Percentiles rank a stretch among this genome's conserved stretches.
Conservation (phyloP, 2,329 filamentous ascomycete genomes). For the Pseudocercospora cruenta region DNA sequence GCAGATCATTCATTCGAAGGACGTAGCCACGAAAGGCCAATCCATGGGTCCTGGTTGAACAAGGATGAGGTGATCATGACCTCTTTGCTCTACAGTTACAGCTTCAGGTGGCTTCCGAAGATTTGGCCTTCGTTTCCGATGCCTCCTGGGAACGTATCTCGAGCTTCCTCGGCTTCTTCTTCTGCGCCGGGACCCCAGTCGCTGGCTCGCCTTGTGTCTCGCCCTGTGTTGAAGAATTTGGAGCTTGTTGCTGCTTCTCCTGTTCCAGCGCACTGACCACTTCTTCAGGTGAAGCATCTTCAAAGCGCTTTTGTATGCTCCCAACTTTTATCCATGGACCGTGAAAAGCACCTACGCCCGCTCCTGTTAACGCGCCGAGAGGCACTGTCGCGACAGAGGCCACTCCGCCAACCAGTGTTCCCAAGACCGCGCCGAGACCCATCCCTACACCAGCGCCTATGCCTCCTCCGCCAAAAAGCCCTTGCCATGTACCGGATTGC, state of each 20-base stretch:
- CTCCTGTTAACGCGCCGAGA: conserved; percentile 35
- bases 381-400: conserved; percentile 1
- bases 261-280: conserved; percentile 24
- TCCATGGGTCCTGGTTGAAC: not conserved
- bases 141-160: conserved; percentile 16
- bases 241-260: conserved; percentile 12
- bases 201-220: not conserved
- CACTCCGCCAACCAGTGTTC: conserved; percentile 38
- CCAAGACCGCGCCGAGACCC: conserved; percentile 48
- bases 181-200: not conserved
- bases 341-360: conserved; percentile 46
- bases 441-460: conserved; percentile 47
- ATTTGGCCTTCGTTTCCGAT: not conserved
- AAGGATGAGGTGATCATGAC: not conserved
- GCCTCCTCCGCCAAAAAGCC: conserved; percentile 46
- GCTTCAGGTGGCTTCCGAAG: not conserved
- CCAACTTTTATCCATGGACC: conserved; percentile 49
- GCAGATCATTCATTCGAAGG: not conserved
- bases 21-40: not conserved
- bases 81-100: not conserved
- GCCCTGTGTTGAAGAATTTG: not conserved
- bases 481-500: conserved; percentile 45
- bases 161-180: conserved; percentile 29
- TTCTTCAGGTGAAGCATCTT: conserved; percentile 27
- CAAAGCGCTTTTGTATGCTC: conserved; percentile 20